Evolutionary conservation across 345 rosid species (phyloP).

Genomic region (Brassica rapa): DNA sequence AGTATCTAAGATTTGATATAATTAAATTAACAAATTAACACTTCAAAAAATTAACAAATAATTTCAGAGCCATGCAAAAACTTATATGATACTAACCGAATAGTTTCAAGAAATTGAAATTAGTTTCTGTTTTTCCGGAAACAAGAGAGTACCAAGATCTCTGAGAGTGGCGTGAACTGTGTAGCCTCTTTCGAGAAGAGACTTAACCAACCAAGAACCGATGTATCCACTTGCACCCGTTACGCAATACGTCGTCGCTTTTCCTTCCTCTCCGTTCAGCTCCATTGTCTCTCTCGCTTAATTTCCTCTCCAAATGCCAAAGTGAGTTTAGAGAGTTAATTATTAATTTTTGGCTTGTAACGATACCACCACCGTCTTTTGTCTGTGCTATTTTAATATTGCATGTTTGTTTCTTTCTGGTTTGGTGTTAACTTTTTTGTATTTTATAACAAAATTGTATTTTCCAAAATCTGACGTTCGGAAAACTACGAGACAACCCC

Average conservation of each 20-base stretch:
- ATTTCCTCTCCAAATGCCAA: constrained; percentile 2
- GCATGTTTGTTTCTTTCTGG: not conserved
- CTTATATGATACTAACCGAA: not conserved
- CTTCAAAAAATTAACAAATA: not conserved
- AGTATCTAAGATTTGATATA: not conserved
- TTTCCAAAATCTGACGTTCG: constrained; percentile 5
- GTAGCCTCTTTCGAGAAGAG: constrained; percentile 61
- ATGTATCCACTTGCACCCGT: constrained; percentile 77
- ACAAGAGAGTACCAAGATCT: constrained; percentile 49
- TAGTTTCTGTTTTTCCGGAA: not conserved
- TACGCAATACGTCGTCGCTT: constrained; percentile 58
- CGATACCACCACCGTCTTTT: not conserved
- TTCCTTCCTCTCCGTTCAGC: constrained; percentile 9
- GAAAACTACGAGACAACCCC: constrained; percentile 11
- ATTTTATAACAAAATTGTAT: constrained; percentile 8
- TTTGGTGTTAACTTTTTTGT: not conserved
- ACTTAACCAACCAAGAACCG: constrained; percentile 79
- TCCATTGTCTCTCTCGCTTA: not conserved
- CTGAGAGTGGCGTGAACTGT: constrained; percentile 75
- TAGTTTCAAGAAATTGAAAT: not conserved
- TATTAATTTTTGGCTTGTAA: constrained; percentile 23
- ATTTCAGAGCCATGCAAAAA: not conserved
- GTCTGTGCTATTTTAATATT: constrained; percentile 1
- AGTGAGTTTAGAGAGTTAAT: constrained; percentile 1
- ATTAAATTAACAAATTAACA: not conserved